Evolutionary conservation across 257 asterid species (phyloP).

Genomic region (Paraleonurus japonicus): DNA sequence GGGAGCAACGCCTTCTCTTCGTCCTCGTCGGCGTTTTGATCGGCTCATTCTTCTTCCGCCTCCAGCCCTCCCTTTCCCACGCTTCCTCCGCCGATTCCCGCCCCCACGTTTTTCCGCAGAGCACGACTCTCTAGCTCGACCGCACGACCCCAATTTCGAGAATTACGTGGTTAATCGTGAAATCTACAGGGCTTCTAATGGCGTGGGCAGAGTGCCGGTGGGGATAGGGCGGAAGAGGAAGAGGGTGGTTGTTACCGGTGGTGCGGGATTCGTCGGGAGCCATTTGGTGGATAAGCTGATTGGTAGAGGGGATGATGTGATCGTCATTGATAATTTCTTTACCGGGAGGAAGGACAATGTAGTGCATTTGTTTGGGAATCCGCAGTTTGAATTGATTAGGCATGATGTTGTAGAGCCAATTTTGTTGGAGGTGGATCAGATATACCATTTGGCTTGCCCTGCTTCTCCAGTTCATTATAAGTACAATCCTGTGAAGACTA

Average conservation of each 20-base stretch:
- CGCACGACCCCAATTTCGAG: slow-evolving; percentile 14
- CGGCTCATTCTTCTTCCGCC: slow-evolving; percentile 66
- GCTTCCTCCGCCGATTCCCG: slow-evolving; percentile 21
- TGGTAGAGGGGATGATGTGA: slow-evolving; percentile 60
- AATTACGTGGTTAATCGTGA: background rate
- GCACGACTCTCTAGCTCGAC: slow-evolving; percentile 17
- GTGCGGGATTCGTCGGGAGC: slow-evolving; percentile 65
- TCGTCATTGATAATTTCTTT: slow-evolving; percentile 55
- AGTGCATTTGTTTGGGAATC: slow-evolving; percentile 55
- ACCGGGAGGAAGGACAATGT: slow-evolving; percentile 63
- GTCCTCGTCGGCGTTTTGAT: slow-evolving; percentile 62
- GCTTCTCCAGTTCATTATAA: slow-evolving; percentile 62
- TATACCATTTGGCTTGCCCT: slow-evolving; percentile 65
- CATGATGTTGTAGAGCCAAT: slow-evolving; percentile 65
- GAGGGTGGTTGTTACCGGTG: slow-evolving; percentile 58
- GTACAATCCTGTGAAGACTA: slow-evolving; percentile 62
- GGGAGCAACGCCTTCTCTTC: slow-evolving; percentile 71
- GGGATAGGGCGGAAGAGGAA: slow-evolving; percentile 46
- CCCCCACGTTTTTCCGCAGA: slow-evolving; percentile 16
- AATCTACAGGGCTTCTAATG: slow-evolving; percentile 7
- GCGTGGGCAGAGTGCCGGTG: slow-evolving; percentile 51
- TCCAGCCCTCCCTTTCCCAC: slow-evolving; percentile 44
- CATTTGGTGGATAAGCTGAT: slow-evolving; percentile 64
- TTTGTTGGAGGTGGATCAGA: slow-evolving; percentile 60
- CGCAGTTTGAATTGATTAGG: slow-evolving; percentile 60